These are phyloP conservation scores for Nicotiana undulata DNA, from an alignment of 257 asterid genomes.

Conservation along the genomic window DNA sequence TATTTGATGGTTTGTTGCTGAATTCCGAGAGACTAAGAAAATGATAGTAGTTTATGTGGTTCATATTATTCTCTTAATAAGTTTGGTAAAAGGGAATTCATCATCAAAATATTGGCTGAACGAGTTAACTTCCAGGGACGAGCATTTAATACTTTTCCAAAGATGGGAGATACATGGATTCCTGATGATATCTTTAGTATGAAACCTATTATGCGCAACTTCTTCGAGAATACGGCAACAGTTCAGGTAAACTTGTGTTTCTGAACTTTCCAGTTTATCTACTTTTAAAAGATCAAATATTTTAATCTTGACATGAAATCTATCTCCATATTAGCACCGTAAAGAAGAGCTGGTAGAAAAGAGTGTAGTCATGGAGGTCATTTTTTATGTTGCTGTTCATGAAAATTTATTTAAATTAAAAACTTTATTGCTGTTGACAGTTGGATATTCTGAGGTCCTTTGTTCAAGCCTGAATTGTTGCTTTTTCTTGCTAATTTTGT, in stretches of 20 bases:
- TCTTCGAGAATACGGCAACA: slow-evolving; percentile 82
- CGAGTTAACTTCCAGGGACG: slow-evolving; percentile 53
- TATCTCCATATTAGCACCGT: neutral
- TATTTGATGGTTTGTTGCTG: neutral
- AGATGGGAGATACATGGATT: slow-evolving; percentile 90
- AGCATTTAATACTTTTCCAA: slow-evolving; percentile 90
- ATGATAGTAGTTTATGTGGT: no score
- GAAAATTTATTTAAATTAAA: no score
- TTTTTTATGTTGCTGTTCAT: neutral
- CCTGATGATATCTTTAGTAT: slow-evolving; percentile 66
- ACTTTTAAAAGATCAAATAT: neutral
- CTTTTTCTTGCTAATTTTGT: neutral
- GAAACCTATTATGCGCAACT: slow-evolving; percentile 78
- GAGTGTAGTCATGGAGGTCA: neutral
- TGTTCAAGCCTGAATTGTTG: neutral
- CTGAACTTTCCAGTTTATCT: neutral
- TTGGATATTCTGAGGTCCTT: neutral
- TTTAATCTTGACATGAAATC: neutral
- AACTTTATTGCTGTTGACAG: neutral
- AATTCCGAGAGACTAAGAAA: neutral
- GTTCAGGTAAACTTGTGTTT: slow-evolving; percentile 58
- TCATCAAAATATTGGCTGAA: slow-evolving; percentile 3
- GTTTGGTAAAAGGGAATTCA: neutral
- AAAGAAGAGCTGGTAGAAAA: neutral
- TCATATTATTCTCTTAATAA: neutral